phyloP scores from a whole-genome alignment of 2,329 filamentous ascomycete genomes.

The Calonectria ilicicola region DNA sequence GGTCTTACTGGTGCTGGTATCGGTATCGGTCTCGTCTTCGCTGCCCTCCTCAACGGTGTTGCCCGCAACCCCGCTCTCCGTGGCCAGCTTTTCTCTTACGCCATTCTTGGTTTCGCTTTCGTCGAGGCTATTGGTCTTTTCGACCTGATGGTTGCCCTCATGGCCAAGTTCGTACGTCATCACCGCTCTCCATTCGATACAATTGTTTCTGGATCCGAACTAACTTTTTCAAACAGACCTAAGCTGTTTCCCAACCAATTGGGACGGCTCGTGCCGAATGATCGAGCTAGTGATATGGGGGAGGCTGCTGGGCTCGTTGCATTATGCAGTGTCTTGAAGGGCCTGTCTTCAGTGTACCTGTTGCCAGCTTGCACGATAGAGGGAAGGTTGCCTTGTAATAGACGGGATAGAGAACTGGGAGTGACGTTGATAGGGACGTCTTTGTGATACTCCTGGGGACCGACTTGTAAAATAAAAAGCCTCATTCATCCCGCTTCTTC shows the following conservation, averaged over 20 bases:
- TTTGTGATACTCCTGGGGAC: conserved; percentile 51
- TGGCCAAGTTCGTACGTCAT: conserved; percentile 85
- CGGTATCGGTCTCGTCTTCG: conserved; percentile 96
- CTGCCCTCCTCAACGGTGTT: conserved; percentile 87
- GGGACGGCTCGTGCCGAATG: conserved; percentile 52
- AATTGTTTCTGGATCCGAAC: not conserved
- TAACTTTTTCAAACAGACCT: conserved; percentile 47
- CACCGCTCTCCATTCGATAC: not conserved
- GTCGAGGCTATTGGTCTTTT: conserved; percentile 92
- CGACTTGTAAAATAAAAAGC: conserved; percentile 59
- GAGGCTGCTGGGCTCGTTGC: conserved; percentile 43
- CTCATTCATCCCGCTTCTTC: conserved; percentile 54
- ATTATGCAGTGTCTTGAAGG: conserved; percentile 43
- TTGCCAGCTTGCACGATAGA: conserved; percentile 49
- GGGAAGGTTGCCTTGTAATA: conserved; percentile 54
- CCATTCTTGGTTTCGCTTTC: conserved; percentile 96
- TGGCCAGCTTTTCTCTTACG: conserved; percentile 96
- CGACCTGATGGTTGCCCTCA: conserved; percentile 93
- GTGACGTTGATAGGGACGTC: conserved; percentile 48
- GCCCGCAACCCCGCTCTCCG: conserved; percentile 95
- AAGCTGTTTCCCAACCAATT: conserved; percentile 48
- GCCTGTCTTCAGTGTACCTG: conserved; percentile 41
- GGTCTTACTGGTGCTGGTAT: conserved; percentile 94
- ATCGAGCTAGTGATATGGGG: conserved; percentile 49
- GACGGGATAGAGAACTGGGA: conserved; percentile 56